phyloP scores from a whole-genome alignment of 2,329 filamentous ascomycete genomes.

The Sclerotinia subarctica region DNA sequence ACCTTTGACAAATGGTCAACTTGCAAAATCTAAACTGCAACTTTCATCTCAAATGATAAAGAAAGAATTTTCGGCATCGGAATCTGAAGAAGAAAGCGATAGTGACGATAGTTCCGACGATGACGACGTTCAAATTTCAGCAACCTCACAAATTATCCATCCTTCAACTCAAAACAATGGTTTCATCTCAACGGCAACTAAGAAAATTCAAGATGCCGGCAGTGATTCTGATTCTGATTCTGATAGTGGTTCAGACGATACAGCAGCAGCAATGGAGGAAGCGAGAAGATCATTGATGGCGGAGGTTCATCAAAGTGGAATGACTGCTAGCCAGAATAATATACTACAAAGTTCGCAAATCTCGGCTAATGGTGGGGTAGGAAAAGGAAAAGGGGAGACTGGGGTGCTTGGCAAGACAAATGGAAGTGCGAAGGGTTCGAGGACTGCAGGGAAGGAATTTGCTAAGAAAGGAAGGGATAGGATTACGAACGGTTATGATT shows the following conservation, averaged over 20 bases:
- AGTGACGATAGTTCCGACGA: conserved; percentile 23
- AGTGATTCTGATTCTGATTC: conserved; percentile 22
- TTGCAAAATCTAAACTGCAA: conserved; percentile 14
- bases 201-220: neutral
- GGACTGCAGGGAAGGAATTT: conserved; percentile 20
- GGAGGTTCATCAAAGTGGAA: neutral
- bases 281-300: conserved; percentile 13
- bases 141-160: conserved; percentile 3
- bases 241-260: neutral
- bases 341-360: neutral
- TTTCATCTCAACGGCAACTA: neutral
- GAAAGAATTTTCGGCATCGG: conserved; percentile 25
- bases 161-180: neutral
- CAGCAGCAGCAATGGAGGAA: neutral
- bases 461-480: conserved; percentile 9
- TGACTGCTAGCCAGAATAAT: neutral
- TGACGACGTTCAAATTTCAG: neutral
- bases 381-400: neutral
- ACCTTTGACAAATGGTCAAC: conserved; percentile 15
- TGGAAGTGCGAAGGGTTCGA: conserved; percentile 11
- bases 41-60: conserved; percentile 19
- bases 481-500: conserved; percentile 20
- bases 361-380: conserved; percentile 7
- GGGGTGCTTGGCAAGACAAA: neutral
- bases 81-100: conserved; percentile 23